Base-by-base conservation (phyloP, 345 rosid genomes). In the Gossypium ekmanianum region DNA sequence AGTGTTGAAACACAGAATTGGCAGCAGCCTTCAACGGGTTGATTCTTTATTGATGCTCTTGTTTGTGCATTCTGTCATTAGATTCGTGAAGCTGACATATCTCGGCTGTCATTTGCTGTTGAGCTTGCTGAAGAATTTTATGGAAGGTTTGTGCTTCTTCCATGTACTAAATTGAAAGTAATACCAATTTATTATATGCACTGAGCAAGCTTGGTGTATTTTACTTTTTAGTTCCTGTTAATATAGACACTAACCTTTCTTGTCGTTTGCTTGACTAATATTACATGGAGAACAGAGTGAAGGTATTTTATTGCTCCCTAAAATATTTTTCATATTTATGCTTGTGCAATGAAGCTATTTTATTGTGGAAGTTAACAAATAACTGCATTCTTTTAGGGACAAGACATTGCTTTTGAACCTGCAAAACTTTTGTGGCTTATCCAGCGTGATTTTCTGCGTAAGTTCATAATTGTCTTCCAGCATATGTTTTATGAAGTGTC, bases 121-220 rank as follows among this genome's bases (percentile, higher is more conserved):
- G 99, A 96, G 84, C 92, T 96, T 75, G 99, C 99, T 72, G 99
- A 96, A 87, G 99, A 96, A 81, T 96, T 96, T 83, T 96, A 96
- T 81, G 99, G 97, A 87, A 96, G 99, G 97, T 91, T 79, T 83
- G 81, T 17, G 57, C 66, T 78, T 72, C 61, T 71, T 26, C 69
- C 34, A 55, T 74, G 7, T 54, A 68, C 59, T 79, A 71, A 76
- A 55, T 18, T 71, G 24, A 44, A 70, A 24, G 22, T 81, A 0
- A 67, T 74, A 41, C 34, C 61, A 76, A 44, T 67, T 55, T 52
- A 17, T 27, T 26, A 71, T 61, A 45, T 76, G 54, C 20, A 14
- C 34, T 56, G 22, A 47, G 58, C 73, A 54, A 61, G 56, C 71
- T 22, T 59, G 41, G 74, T 44, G 18, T 29, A 57, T 41, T 47